Evolutionary conservation across 768 basidiomycete genomes (phyloP), one percentile per base, ranked within the genome.

Genomic region (Hypsizygus marmoreus): DNA sequence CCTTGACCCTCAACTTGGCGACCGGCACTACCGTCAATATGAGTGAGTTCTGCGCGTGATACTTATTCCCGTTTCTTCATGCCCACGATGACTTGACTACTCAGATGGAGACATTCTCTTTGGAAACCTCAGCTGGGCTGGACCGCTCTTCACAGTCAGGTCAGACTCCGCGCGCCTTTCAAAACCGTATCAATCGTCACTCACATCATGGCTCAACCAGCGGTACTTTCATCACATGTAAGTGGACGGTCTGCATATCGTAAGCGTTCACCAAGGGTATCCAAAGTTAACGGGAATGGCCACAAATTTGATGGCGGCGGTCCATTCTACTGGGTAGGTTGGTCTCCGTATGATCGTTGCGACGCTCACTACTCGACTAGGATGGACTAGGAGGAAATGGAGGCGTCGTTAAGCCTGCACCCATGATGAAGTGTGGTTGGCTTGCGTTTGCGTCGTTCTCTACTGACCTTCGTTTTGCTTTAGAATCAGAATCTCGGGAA

Each of bases 81-180:
- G 31, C 26, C n/a, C 22, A 41, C 43, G 10, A 20, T 16, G 32
- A 22, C 30, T n/a, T 49, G 28, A n/a, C n/a, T n/a, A n/a, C n/a
- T 9, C 23, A 84, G 80, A 70, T 49, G 84, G 84, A 13, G 74
- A 85, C 24, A 70, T 86, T 34, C 52, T 60, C 17, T 86, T 87
- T 57, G 81, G 74, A 6, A 76, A 75, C 37, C 7, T 57, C 43
- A 73, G 56, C 30, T 82, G 80, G 81, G 64, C 56, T 0, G 82
- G 81, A 10, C 81, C 78, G 10, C 63, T 83, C 30, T 80, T 84
- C 58, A 60, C 68, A 24, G 57, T 84, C 54, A 74, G 53, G 80
- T 80, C 50, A 32, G 63, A 20, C 17, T 57, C 11, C 7, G 30
- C 17, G 26, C 39, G 11, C 2, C 1, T 24, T 16, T 49, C 35